These are phyloP conservation scores for Penicillium griseofulvum DNA, from an alignment of 2,329 filamentous ascomycete genomes.

Conservation along the genomic window DNA sequence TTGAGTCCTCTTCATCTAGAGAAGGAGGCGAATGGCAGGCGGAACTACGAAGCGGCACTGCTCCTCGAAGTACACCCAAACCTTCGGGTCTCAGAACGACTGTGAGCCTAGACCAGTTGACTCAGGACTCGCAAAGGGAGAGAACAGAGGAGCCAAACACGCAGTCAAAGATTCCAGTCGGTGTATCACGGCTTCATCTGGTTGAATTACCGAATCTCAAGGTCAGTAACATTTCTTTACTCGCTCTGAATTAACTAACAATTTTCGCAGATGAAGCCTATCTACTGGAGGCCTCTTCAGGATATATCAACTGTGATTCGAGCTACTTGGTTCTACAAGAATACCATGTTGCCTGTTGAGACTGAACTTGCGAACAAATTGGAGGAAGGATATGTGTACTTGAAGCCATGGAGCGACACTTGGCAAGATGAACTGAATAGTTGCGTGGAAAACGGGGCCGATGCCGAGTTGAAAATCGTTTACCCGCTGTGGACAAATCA, in stretches of 20 bases:
- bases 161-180: constrained; percentile 70
- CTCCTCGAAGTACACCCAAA: constrained; percentile 21
- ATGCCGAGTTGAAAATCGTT: constrained; percentile 87
- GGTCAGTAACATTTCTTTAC: constrained; percentile 19
- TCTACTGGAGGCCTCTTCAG: constrained; percentile 95
- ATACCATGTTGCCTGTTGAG: constrained; percentile 89
- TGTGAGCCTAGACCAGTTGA: constrained; percentile 23
- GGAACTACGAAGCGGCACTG: constrained; percentile 17
- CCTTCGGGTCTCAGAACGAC: constrained; percentile 29
- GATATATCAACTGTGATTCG: constrained; percentile 79
- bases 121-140: constrained; percentile 14
- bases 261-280: constrained; percentile 74
- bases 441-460: constrained; percentile 82
- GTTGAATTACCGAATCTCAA: constrained; percentile 74
- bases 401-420: constrained; percentile 85
- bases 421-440: constrained; percentile 90
- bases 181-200: constrained; percentile 83
- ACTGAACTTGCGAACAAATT: constrained; percentile 84
- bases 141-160: constrained; percentile 29
- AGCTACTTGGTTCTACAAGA: constrained; percentile 96
- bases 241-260: constrained; percentile 2
- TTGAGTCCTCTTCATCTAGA: constrained; percentile 27
- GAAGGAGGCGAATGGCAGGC: constrained; percentile 22
- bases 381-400: constrained; percentile 82
- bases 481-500: constrained; percentile 74